Evolutionary conservation across 176 grass and related monocot species (phyloP).

Genomic region (Oryza punctata): DNA sequence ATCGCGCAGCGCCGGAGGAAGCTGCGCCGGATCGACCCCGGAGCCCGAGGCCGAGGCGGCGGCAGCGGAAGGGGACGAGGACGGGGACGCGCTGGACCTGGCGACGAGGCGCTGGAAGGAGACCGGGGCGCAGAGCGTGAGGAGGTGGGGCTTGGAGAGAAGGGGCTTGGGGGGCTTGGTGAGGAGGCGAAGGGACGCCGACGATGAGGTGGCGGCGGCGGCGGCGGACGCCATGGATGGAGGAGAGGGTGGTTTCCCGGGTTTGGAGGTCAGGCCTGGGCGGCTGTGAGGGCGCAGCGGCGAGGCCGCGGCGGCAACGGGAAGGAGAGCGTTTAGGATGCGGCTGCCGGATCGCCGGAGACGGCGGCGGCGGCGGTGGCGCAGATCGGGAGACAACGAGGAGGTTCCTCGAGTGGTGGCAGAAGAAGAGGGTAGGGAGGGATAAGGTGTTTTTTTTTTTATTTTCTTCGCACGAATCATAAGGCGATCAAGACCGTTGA

Average conservation of each 20-base stretch:
- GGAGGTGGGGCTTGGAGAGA: constrained; percentile 43
- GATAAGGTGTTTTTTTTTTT: not conserved
- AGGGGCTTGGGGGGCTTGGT: constrained; percentile 16
- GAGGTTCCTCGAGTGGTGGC: not conserved
- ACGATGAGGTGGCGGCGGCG: constrained; percentile 3
- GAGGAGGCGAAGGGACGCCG: constrained; percentile 31
- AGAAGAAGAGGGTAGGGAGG: not conserved
- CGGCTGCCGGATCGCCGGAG: not conserved
- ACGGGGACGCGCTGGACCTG: constrained; percentile 42
- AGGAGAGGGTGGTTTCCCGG: too few species aligned
- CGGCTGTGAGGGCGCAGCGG: too few species aligned
- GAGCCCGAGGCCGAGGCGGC: not conserved
- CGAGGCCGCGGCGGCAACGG: too few species aligned
- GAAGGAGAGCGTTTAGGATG: too few species aligned
- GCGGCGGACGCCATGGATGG: constrained; percentile 22
- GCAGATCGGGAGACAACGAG: not conserved
- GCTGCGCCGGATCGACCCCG: constrained; percentile 44
- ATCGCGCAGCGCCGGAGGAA: constrained; percentile 63
- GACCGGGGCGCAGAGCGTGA: constrained; percentile 56
- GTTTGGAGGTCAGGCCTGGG: too few species aligned
- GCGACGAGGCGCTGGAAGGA: constrained; percentile 72
- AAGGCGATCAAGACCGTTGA: not conserved
- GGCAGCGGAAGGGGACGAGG: constrained; percentile 28
- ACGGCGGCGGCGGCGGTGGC: constrained; percentile 5
- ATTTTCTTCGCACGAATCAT: not conserved